A percentile compares a stretch with the other conserved stretches of the same genome.
Evolutionary conservation across 2,329 filamentous ascomycete genomes (phyloP).

Genomic region (Metarhizium humberi): DNA sequence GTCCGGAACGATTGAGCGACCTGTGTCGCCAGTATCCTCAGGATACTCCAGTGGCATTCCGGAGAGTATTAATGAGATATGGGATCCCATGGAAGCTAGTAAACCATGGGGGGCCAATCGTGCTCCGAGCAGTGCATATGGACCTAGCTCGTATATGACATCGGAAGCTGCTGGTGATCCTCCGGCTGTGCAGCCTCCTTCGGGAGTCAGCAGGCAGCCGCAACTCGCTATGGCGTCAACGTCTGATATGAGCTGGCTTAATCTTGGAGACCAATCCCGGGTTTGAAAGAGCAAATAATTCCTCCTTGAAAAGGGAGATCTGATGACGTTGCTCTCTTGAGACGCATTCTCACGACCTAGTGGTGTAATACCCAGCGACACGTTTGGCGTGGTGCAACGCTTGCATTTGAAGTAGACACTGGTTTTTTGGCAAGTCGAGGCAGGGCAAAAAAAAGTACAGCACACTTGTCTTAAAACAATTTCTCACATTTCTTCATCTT

Average conservation of each 20-base stretch:
- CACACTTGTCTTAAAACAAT: neutral
- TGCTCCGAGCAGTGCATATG: constrained; percentile 43
- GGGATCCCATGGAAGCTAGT: constrained; percentile 37
- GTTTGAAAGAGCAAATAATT: neutral
- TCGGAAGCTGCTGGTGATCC: constrained; percentile 28
- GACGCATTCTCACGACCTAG: neutral
- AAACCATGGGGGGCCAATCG: constrained; percentile 41
- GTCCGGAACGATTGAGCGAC: constrained; percentile 51
- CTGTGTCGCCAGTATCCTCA: constrained; percentile 38
- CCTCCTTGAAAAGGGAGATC: neutral
- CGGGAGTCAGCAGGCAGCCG: constrained; percentile 36
- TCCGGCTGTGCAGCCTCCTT: constrained; percentile 20
- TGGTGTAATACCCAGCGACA: neutral
- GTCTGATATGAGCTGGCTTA: constrained; percentile 73
- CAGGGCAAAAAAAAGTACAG: neutral
- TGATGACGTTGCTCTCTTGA: neutral
- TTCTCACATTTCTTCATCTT: neutral
- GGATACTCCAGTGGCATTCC: constrained; percentile 58
- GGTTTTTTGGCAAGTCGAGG: neutral
- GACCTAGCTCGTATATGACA: constrained; percentile 29
- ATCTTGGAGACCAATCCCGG: constrained; percentile 45
- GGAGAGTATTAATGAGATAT: constrained; percentile 50
- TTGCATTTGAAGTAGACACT: neutral
- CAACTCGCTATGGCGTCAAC: constrained; percentile 40
- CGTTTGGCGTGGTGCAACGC: neutral